phyloP scores from a whole-genome alignment of 2,329 filamentous ascomycete genomes.

The Botrytis sinoallii region DNA sequence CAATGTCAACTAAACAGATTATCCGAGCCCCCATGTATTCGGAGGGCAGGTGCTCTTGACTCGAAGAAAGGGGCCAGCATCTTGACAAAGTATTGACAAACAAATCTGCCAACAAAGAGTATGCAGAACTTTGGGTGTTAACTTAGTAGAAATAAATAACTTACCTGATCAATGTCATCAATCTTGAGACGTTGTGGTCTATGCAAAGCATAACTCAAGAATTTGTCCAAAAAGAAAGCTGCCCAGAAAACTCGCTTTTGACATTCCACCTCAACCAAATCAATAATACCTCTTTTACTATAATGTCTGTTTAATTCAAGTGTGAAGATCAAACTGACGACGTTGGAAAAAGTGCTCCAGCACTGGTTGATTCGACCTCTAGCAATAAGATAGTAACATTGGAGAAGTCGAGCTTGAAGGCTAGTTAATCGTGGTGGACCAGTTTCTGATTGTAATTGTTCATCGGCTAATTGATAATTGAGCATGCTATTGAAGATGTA shows the following conservation, averaged over 20 bases:
- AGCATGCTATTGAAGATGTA: conserved; percentile 25
- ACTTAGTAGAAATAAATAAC: not conserved
- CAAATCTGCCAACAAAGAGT: not conserved
- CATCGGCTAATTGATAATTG: conserved; percentile 31
- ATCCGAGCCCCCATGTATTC: not conserved
- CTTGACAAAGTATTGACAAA: not conserved
- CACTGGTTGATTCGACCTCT: conserved; percentile 39
- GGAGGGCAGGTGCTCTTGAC: not conserved
- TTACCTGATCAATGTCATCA: conserved; percentile 5
- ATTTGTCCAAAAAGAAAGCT: conserved; percentile 61
- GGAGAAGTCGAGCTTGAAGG: conserved; percentile 42
- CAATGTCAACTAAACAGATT: not conserved
- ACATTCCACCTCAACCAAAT: conserved; percentile 46
- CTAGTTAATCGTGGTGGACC: conserved; percentile 36
- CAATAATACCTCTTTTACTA: conserved; percentile 28
- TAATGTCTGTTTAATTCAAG: conserved; percentile 35
- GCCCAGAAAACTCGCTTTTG: conserved; percentile 60
- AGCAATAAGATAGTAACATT: conserved; percentile 39
- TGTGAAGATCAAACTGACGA: conserved; percentile 36
- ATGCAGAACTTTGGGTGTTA: not conserved
- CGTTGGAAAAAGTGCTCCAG: conserved; percentile 38
- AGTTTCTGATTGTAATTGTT: conserved; percentile 37
- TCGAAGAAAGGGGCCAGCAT: not conserved
- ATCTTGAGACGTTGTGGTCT: not conserved
- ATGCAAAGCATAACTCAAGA: conserved; percentile 41